Conservation (phyloP, 1,284 basidiomycete species). For the Malassezia yamatoensis region DNA sequence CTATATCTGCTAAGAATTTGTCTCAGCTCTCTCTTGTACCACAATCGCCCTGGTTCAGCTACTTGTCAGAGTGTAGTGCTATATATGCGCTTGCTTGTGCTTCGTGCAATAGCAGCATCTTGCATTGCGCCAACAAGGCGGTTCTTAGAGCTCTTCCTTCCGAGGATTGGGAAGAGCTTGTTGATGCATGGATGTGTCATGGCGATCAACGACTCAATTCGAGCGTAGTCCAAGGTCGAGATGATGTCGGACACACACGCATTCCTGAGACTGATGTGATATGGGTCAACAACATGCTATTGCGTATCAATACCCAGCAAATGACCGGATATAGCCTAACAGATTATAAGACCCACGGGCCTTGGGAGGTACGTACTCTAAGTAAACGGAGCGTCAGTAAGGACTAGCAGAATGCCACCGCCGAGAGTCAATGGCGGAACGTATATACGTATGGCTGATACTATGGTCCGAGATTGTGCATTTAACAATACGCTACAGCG, state of each 20-base stretch:
- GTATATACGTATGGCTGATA: conserved; percentile 15
- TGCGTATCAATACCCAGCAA: conserved; percentile 5
- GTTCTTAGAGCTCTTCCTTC: conserved; percentile 75
- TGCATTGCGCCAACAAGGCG: not conserved
- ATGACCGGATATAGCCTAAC: not conserved
- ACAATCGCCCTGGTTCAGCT: not conserved
- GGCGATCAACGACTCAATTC: conserved; percentile 58
- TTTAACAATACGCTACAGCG: conserved; percentile 7
- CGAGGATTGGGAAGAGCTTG: conserved; percentile 89
- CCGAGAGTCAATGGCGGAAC: conserved; percentile 6
- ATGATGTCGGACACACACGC: conserved; percentile 1
- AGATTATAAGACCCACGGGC: not conserved
- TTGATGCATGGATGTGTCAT: conserved; percentile 98
- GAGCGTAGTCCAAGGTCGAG: conserved; percentile 10
- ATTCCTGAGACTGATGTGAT: not conserved
- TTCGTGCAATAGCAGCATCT: not conserved
- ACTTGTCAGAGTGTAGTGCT: not conserved
- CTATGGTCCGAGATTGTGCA: conserved; percentile 17
- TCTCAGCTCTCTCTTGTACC: not conserved
- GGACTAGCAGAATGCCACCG: conserved; percentile 18
- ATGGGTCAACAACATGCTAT: conserved; percentile 8
- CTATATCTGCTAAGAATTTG: not conserved
- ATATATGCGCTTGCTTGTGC: conserved; percentile 1
- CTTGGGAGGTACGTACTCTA: conserved; percentile 14
- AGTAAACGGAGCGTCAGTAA: not conserved